Conservation (phyloP, 306 rosid species). For the Medicago lupulina region DNA sequence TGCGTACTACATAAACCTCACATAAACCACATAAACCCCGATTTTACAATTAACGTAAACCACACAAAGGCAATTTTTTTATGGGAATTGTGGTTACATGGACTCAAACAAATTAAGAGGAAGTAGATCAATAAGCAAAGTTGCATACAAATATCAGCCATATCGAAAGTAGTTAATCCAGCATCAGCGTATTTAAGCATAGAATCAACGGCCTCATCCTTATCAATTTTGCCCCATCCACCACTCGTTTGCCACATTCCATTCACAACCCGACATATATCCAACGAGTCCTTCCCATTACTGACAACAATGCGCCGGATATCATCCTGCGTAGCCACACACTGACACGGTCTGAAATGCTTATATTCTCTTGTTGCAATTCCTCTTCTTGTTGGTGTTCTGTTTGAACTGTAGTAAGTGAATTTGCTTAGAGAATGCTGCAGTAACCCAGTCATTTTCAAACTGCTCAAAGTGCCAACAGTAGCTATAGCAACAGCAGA, state of each 20-base stretch:
- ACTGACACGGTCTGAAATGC: conserved; percentile 43
- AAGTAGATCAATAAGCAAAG: conserved; percentile 15
- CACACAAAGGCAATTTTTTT: conserved; percentile 11
- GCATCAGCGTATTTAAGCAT: conserved; percentile 84
- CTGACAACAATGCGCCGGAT: conserved; percentile 46
- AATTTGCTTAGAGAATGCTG: conserved; percentile 47
- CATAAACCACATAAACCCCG: not conserved
- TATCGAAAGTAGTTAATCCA: conserved; percentile 74
- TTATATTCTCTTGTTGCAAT: conserved; percentile 25
- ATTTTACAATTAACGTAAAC: not conserved
- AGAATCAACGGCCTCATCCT: conserved; percentile 67
- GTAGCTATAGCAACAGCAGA: not conserved
- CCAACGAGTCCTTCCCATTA: conserved; percentile 75
- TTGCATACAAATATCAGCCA: conserved; percentile 84
- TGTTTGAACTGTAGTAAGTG: conserved; percentile 32
- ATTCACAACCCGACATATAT: conserved; percentile 72
- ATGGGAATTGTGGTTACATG: not conserved
- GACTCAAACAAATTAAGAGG: conserved; percentile 20
- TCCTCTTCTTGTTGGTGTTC: conserved; percentile 41
- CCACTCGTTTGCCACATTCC: conserved; percentile 93
- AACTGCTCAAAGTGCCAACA: conserved; percentile 19
- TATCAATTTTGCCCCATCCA: conserved; percentile 86
- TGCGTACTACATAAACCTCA: too few species aligned
- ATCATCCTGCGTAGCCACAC: conserved; percentile 64
- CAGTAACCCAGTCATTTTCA: conserved; percentile 63